phyloP scores from a whole-genome alignment of 2,329 filamentous ascomycete species.

The Domatiomyces globalis region DNA sequence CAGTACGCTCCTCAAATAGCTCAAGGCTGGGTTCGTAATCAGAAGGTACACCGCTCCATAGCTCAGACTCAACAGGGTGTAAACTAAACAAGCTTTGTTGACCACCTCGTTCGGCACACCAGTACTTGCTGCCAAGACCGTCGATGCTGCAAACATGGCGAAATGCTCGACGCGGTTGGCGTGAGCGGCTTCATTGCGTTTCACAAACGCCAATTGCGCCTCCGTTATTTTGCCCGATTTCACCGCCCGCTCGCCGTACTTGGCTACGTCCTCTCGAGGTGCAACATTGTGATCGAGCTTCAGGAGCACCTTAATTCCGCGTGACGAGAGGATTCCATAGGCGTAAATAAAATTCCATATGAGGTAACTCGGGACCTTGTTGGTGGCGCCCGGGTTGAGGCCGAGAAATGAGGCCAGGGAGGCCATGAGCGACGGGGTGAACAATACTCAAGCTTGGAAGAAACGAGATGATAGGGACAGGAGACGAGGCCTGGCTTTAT shows the following conservation, averaged over 20 bases:
- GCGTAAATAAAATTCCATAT: conserved; percentile 29
- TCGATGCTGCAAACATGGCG: conserved; percentile 22
- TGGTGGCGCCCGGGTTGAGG: conserved; percentile 9
- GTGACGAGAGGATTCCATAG: conserved; percentile 25
- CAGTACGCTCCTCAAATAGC: conserved; percentile 23
- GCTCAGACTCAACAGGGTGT: conserved; percentile 24
- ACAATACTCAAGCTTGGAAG: too few species aligned
- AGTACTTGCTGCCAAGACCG: conserved; percentile 24
- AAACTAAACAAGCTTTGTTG: conserved; percentile 26
- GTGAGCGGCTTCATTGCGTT: conserved; percentile 32
- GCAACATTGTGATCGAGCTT: conserved; percentile 34
- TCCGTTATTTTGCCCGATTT: conserved; percentile 32
- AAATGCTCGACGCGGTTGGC: conserved; percentile 31
- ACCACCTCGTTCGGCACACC: conserved; percentile 24
- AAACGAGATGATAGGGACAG: neutral
- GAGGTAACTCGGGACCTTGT: conserved; percentile 23
- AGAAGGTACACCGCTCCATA: conserved; percentile 25
- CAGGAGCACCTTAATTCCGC: conserved; percentile 22
- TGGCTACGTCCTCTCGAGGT: conserved; percentile 33
- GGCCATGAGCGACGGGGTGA: conserved; percentile 1
- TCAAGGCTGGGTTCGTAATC: conserved; percentile 21
- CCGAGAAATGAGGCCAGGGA: conserved; percentile 5
- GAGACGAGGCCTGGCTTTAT: too few species aligned
- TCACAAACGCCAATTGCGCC: conserved; percentile 29
- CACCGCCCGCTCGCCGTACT: conserved; percentile 33